Evolutionary conservation across 2,329 filamentous ascomycete species (phyloP).

Genomic region (Aspergillus fijiensis): DNA sequence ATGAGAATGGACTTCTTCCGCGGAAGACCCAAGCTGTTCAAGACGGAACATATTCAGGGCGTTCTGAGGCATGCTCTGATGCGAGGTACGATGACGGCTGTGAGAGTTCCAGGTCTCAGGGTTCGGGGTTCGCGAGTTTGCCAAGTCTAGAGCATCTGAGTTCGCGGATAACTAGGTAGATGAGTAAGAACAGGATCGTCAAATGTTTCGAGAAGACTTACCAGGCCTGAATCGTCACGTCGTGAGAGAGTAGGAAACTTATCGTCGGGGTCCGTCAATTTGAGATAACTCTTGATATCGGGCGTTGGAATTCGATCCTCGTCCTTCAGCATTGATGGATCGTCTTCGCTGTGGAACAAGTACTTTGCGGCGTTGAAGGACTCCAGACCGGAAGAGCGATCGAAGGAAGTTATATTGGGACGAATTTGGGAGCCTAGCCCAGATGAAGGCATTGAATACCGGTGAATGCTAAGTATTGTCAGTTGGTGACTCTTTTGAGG

Average conservation of each 20-base stretch:
- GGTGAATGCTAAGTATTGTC: slow-evolving; percentile 63
- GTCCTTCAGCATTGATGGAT: slow-evolving; percentile 49
- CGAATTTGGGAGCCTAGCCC: slow-evolving; percentile 35
- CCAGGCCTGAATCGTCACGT: slow-evolving; percentile 54
- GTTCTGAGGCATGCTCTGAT: slow-evolving; percentile 61
- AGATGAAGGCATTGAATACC: slow-evolving; percentile 88
- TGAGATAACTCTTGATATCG: slow-evolving; percentile 67
- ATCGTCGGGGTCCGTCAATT: slow-evolving; percentile 73
- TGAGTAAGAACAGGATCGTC: slow-evolving; percentile 38
- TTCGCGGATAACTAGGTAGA: slow-evolving; percentile 70
- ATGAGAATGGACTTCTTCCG: slow-evolving; percentile 28
- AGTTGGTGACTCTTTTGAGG: background rate
- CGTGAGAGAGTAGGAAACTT: slow-evolving; percentile 71
- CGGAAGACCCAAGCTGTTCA: slow-evolving; percentile 35
- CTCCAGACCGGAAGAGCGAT: slow-evolving; percentile 58
- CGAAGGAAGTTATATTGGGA: slow-evolving; percentile 31
- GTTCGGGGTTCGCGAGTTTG: slow-evolving; percentile 65
- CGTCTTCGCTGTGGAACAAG: slow-evolving; percentile 81
- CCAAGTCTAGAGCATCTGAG: slow-evolving; percentile 77
- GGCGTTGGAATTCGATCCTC: slow-evolving; percentile 57
- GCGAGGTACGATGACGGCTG: slow-evolving; percentile 66
- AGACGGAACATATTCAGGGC: slow-evolving; percentile 45
- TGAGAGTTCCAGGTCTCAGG: slow-evolving; percentile 66
- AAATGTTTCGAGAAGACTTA: slow-evolving; percentile 37
- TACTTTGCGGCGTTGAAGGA: slow-evolving; percentile 84